Conservation (phyloP, 1,284 basidiomycete species). For the Papiliotrema terrestris region DNA sequence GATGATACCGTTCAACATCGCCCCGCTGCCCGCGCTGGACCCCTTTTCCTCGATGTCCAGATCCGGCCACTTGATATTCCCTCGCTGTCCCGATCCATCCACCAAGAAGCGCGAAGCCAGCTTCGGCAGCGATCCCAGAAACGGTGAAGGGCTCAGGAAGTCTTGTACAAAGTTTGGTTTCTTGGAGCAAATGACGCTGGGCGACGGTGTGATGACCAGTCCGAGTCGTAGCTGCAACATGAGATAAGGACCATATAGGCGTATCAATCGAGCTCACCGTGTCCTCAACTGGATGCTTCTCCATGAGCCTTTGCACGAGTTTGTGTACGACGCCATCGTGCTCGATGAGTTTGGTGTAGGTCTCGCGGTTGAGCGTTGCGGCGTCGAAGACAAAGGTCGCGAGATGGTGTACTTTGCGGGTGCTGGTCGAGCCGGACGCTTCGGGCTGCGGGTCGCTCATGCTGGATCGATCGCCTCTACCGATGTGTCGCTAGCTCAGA, state of each 20-base stretch:
- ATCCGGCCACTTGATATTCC: slow-evolving; percentile 12
- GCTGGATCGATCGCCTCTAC: not conserved
- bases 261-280: slow-evolving; percentile 30
- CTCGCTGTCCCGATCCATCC: slow-evolving; percentile 2
- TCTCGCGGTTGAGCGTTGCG: slow-evolving; percentile 23
- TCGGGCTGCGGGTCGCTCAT: slow-evolving; percentile 20
- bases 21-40: slow-evolving; percentile 2
- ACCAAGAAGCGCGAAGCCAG: slow-evolving; percentile 16
- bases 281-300: slow-evolving; percentile 36
- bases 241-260: not conserved
- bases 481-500: too few relatives aligned
- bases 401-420: slow-evolving; percentile 12
- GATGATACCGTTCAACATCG: not conserved
- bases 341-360: slow-evolving; percentile 35
- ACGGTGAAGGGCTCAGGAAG: slow-evolving; percentile 24
- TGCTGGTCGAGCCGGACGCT: slow-evolving; percentile 29
- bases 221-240: slow-evolving; percentile 14
- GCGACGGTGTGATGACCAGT: slow-evolving; percentile 15
- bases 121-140: slow-evolving; percentile 35
- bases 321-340: slow-evolving; percentile 38
- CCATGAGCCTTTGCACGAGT: slow-evolving; percentile 40
- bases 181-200: not conserved
- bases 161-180: slow-evolving; percentile 14
- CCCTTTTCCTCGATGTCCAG: slow-evolving; percentile 1
- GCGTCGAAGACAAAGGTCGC: slow-evolving; percentile 41